Evolutionary conservation across 2,329 filamentous ascomycete species (phyloP), one percentile per base, ranked within the genome.

Genomic region (Tricladium varicosporioides): DNA sequence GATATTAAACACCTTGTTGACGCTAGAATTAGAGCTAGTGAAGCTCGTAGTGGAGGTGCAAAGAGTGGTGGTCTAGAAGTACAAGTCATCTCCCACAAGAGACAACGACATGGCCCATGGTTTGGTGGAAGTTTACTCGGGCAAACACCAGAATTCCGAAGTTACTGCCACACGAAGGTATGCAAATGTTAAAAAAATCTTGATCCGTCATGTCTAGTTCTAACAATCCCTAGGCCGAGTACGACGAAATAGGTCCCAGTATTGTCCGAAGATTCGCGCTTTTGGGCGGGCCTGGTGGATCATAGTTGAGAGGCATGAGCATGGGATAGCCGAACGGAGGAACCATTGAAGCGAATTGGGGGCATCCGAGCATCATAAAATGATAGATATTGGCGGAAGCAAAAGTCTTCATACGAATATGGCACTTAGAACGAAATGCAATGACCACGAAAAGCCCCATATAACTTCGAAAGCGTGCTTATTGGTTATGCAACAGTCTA

Each of bases 1-100:
- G 95, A 99, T 71, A 99, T 99, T 71, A 91, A 94, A 76, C 91
- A 97, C 71, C 78, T 99, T 58, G 94, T 97, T 44, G 94, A 99
- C 71, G 91, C 88, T 15, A 85, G 94, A 66, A 97, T 99, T 71
- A 86, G 89, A 67, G 92, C 92, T 15, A 97, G 92, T 60, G 95
- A 99, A 78, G 86, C 88, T 51, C 86, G 89, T 69, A 96, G 92
- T 69, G 93, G 93, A 64, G 92, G 93, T 59, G 67, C 92, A 56
- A 92, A 88, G 79, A 95, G 90, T 71, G 94, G 94, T 68, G 94
- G 95, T 63, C 77, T 99, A 66, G 95, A 99, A 54, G 94, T 99
- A 33, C 92, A 96, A 72, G 94, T 99, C 66, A 95, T 99, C 66
- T 91, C 92, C 48, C 94, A 99, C 80, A 97, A 96, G 83, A 83